Evolutionary conservation across 805 yeast species (phyloP).

Genomic region (Saccharomycopsis sp.): DNA sequence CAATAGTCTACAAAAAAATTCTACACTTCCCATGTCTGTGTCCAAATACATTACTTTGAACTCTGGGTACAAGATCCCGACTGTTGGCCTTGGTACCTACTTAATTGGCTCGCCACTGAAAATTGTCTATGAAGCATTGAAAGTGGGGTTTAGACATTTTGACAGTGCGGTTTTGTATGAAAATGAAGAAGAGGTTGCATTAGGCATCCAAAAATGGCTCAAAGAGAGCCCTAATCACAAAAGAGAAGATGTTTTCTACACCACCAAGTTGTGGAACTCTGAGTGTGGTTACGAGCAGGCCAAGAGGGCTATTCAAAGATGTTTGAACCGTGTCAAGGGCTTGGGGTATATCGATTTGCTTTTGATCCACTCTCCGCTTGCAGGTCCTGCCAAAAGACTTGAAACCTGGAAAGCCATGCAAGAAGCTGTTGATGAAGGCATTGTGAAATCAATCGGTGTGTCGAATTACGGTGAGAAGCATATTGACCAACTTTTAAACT

Average conservation of each 20-base stretch:
- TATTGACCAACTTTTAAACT: conserved; percentile 48
- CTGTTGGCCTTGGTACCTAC: conserved; percentile 50
- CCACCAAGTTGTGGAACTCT: conserved; percentile 68
- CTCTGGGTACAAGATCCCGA: conserved; percentile 49
- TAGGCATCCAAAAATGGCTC: conserved; percentile 48
- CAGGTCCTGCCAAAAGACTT: conserved; percentile 39
- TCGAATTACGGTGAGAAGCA: conserved; percentile 61
- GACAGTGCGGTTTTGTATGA: conserved; percentile 64
- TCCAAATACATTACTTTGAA: conserved; percentile 32
- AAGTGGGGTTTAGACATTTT: conserved; percentile 62
- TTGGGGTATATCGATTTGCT: conserved; percentile 65
- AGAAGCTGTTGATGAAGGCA: conserved; percentile 53
- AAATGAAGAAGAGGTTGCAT: conserved; percentile 54
- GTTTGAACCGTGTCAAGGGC: conserved; percentile 41
- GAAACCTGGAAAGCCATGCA: conserved; percentile 69
- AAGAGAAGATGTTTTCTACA: conserved; percentile 48
- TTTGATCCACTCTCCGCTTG: conserved; percentile 57
- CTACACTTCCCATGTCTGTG: no score
- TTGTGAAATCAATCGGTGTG: conserved; percentile 63
- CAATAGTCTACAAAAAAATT: no score
- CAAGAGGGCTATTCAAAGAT: conserved; percentile 45
- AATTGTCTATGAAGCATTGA: conserved; percentile 48
- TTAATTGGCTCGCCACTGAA: conserved; percentile 32
- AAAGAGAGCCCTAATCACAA: conserved; percentile 37
- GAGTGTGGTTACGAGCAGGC: conserved; percentile 54